Evolutionary conservation across 352 stramenopile genomes (phyloP), one percentile per base, ranked within the genome.

Genomic region (Blastocystis sp.): DNA sequence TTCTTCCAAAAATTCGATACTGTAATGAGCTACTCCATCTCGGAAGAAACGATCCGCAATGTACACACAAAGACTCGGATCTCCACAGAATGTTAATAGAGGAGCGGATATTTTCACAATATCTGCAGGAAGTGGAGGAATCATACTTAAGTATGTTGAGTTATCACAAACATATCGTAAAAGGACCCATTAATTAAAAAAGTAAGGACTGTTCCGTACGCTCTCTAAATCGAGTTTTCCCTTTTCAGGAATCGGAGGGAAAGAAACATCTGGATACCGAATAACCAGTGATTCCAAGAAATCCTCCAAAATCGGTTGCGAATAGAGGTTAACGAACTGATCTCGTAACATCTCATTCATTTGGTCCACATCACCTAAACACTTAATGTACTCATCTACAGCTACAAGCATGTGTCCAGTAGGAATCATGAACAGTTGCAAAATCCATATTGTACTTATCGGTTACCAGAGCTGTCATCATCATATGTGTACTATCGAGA

Each of bases 401-500:
- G 90, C 93, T 57, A 89, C 78, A 89, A 62, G 97, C 94, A 93
- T 99, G 97, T 44, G 96, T 98, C 97, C 97, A 99, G 92, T 98
- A 99, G 87, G 93, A 98, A 90, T 99, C 97, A 91, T 99, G 97
- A 57, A 99, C 97, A 35, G 97, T 96, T 3, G 97, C 95, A 91
- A 99, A 99, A 44, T 93, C 91, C 51, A 97, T 89, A 13, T 93
- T 93, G 68, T 59, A 94, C 70, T 95, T 92, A 79, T 98, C 93
- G 92, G 98, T 98, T 82, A 96, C 95, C 15, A 96, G 91, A 13
- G 95, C 95, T 44, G 97, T 99, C 93, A 99, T 93, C 75, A 99
- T 93, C 97, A 99, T 99, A 92, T 99, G 97, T 17, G 96, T 98
- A 56, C 96, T 98, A 91, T 99, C 97, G 22, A 99, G 92, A 13